Evolutionary conservation across 495 filamentous ascomycete species (phyloP).

Genomic region (Talaromyces nanjingensis): DNA sequence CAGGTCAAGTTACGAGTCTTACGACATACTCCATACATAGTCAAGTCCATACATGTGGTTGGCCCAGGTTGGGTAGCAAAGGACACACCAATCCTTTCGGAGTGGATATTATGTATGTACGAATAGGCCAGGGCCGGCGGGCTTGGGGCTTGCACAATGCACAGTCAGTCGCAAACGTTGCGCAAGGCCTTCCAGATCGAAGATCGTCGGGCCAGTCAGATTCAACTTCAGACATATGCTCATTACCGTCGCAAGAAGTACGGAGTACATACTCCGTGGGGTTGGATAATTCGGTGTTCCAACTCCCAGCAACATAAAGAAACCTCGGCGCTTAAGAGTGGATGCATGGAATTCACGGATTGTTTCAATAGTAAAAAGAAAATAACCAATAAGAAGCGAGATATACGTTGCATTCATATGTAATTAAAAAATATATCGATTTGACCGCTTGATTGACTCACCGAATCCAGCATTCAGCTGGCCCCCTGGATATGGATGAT

Average conservation of each 20-base stretch:
- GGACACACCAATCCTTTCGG: not conserved
- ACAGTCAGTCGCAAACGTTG: not conserved
- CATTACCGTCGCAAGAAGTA: not conserved
- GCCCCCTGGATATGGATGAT: not conserved
- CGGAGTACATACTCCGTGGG: not conserved
- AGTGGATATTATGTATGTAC: not conserved
- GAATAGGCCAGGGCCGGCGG: not conserved
- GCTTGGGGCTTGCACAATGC: not conserved
- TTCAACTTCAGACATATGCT: not conserved
- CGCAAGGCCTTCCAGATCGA: not conserved
- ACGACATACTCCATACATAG: no score
- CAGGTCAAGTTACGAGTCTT: not conserved
- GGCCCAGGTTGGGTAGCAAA: not conserved
- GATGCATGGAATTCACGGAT: not conserved
- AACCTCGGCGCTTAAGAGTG: not conserved
- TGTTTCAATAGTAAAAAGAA: slow-evolving; percentile 1
- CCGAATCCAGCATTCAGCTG: not conserved
- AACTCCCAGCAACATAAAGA: not conserved
- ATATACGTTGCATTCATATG: not conserved
- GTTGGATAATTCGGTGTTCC: not conserved
- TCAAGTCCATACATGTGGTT: not conserved
- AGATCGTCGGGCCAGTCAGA: slow-evolving; percentile 4
- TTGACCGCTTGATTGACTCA: slow-evolving; percentile 5
- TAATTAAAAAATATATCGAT: not conserved
- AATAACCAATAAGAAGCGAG: not conserved